Evolutionary conservation across 2,329 filamentous ascomycete genomes (phyloP), one percentile per base, ranked within the genome.

Genomic region (Helotiales sp.): DNA sequence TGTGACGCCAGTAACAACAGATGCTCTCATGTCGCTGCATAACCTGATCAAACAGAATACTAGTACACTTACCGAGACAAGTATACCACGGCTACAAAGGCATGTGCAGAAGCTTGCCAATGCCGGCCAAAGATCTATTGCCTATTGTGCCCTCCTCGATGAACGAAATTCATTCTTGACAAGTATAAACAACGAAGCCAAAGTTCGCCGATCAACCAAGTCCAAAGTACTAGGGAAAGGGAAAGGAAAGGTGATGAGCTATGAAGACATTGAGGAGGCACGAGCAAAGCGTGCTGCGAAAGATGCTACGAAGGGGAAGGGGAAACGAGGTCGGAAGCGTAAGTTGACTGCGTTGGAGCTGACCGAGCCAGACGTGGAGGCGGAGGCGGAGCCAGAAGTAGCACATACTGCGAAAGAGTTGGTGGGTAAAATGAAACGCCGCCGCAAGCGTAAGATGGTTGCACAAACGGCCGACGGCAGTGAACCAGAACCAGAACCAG

Each of bases 101-200:
- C 68, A 72, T 66, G 20, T 75, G 59, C 52, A 73, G 64, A 77
- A 70, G 68, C 67, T 72, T 70, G 63, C 61, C 52, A 69, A 74
- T 66, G 73, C 75, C 43, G 71, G 71, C 66, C 40, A 75, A 69
- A 69, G 11, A 67, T 69, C 65, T 30, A 67, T 71, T 70, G 72
- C 74, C 17, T 55, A 76, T 66, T 54, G 67, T 72, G 69, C 74
- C 65, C 74, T 78, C 52, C 74, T 77, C 64, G 49, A 75, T 45
- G 66, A 78, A 66, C 60, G 72, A 69, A 76, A 75, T 67, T 37
- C 32, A 68, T 64, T 61, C 43, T 69, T 66, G 66, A 74, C 6
- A 3, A 63, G 49, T 28, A 69, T 69, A 43, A 69, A 66, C 40
- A 66, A 70, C 60, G 69, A 72, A 65, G 65, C 63, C 55, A 69